Evolutionary conservation across 2,329 filamentous ascomycete genomes (phyloP), one percentile per base, ranked within the genome.

Genomic region (Helotiales sp.): DNA sequence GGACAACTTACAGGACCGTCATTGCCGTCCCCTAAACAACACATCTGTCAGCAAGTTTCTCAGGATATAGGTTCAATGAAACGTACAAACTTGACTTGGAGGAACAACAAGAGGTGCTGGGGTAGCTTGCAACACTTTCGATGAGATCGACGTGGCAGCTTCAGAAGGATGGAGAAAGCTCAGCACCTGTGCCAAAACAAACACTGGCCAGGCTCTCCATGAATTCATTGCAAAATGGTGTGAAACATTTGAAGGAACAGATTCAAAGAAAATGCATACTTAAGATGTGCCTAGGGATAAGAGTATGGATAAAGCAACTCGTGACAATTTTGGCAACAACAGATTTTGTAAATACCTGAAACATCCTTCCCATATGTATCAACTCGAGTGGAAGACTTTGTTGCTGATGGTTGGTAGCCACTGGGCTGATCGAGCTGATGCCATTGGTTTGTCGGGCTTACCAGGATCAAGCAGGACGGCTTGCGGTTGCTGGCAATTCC

Each of bases 1-100:
- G 28, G 17, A 50, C 34, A 50, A 30, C 63, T 65, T 49, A 65
- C 63, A 32, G 59, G 67, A 17, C 67, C 67, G 58, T 82, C 80
- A 50, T 66, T 70, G 0, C 71, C 71, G 49, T 72, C 71, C 66
- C 68, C 69, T 69, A 22, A 17, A 60, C 8, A 54, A 20, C 24
- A 37, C 5, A 40, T 62, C 17, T 61, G 43, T 52, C 40, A 60
- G 62, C 15, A 49, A 20, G 37, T 6, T 34, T 20, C 8, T 24
- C 15, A 1, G 13, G 10, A 13, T 13, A 17, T 40, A 22, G 22
- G 40, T 15, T 13, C 6, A 22, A 13, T n/a, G n/a, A 45, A 30
- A 71, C 70, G 15, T 67, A 72, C 71, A 72, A 17, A 28, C 26
- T 65, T 67, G 61, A 59, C 66, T 71, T 15, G 70, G 64, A 47